Conservation (phyloP, 2,329 filamentous ascomycete species). For the Aspergillus udagawae region DNA sequence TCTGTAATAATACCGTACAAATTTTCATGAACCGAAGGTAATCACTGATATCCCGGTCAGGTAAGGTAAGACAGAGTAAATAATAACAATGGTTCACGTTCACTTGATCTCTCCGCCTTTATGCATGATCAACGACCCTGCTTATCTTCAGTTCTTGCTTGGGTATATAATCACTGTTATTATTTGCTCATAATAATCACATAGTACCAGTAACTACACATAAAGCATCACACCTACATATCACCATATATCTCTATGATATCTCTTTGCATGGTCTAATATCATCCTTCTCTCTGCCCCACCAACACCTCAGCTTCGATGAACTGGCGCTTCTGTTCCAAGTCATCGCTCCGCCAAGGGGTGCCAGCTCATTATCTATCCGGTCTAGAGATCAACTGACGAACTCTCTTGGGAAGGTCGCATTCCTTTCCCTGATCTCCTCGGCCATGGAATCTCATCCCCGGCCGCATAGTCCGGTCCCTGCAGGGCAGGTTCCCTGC, state of each 20-base stretch:
- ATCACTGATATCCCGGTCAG: too few relatives aligned
- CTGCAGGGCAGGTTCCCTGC: conserved; percentile 20
- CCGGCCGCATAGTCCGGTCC: conserved; percentile 20
- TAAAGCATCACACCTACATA: background rate
- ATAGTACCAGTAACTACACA: background rate
- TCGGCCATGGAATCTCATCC: conserved; percentile 23
- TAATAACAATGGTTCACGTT: too few relatives aligned
- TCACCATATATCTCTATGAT: background rate
- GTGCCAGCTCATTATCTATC: conserved; percentile 20
- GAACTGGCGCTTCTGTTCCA: conserved; percentile 14
- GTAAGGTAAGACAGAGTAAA: background rate
- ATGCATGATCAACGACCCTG: background rate
- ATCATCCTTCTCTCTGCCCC: background rate
- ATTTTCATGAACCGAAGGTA: too few relatives aligned
- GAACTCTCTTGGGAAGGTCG: conserved; percentile 2
- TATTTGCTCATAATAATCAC: background rate
- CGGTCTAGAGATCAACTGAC: background rate
- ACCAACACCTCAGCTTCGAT: conserved; percentile 10
- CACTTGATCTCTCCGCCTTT: too few relatives aligned
- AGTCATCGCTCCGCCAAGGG: conserved; percentile 22
- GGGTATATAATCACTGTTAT: background rate
- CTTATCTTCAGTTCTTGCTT: background rate
- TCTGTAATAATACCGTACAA: too few relatives aligned
- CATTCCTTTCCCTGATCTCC: conserved; percentile 9
- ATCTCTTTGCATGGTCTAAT: background rate